Evolutionary conservation across 306 rosid genomes (phyloP).

Genomic region (Betula pendula): DNA sequence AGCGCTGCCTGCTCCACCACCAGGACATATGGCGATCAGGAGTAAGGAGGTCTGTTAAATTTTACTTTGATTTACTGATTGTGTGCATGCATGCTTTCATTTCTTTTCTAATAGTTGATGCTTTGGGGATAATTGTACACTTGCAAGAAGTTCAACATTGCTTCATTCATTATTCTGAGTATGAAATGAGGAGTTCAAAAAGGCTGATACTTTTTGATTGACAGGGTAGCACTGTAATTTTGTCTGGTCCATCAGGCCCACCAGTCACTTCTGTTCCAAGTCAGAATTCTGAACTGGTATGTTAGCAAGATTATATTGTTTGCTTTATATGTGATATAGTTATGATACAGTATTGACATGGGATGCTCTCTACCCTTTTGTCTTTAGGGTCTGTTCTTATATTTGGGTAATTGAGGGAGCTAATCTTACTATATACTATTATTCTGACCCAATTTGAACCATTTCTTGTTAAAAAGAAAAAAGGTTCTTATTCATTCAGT

Average conservation of each 20-base stretch:
- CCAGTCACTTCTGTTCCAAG: constrained; percentile 91
- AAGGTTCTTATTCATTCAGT: neutral
- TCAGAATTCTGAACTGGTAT: constrained; percentile 96
- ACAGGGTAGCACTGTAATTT: constrained; percentile 92
- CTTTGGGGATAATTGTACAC: neutral
- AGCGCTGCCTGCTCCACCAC: constrained; percentile 99
- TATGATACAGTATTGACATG: neutral
- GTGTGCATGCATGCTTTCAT: neutral
- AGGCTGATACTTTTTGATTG: constrained; percentile 20
- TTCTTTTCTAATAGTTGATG: constrained; percentile 5
- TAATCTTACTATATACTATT: neutral
- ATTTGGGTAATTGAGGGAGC: neutral
- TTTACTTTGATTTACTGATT: neutral
- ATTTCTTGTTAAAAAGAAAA: neutral
- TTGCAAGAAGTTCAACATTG: neutral
- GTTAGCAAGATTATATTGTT: constrained; percentile 10
- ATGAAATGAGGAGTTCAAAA: neutral
- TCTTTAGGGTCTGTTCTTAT: neutral
- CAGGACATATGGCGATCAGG: constrained; percentile 99
- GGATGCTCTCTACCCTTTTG: neutral
- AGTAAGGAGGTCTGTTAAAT: constrained; percentile 83
- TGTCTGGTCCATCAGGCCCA: constrained; percentile 98
- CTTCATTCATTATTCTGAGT: neutral
- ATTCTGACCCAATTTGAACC: neutral
- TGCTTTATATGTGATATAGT: neutral